Percentiles rank a stretch among this genome's conserved stretches.
These are phyloP conservation scores for Vigna reflexopilosa DNA, from an alignment of 306 rosid species.

Conservation along the genomic window DNA sequence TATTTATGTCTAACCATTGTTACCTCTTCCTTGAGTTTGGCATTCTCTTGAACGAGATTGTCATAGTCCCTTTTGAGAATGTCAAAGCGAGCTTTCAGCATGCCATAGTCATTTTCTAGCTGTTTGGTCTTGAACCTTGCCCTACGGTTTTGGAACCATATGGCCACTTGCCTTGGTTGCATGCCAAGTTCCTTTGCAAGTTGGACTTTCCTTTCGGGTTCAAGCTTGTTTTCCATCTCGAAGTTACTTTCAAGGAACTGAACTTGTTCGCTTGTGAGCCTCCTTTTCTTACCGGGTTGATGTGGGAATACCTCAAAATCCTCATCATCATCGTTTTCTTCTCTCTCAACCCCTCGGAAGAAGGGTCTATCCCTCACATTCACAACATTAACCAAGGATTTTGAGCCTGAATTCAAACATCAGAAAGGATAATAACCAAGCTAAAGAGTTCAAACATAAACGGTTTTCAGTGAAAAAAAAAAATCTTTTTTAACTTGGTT, in stretches of 20 bases:
- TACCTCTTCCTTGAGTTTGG: constrained; percentile 63
- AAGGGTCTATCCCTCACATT: constrained; percentile 48
- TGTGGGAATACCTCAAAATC: constrained; percentile 54
- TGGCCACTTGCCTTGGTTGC: constrained; percentile 86
- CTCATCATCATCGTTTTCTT: constrained; percentile 56
- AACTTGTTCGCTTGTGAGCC: constrained; percentile 69
- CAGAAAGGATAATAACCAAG: not conserved
- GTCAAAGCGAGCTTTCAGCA: constrained; percentile 56
- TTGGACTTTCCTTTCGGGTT: constrained; percentile 70
- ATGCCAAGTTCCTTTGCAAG: constrained; percentile 78
- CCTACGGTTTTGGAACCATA: constrained; percentile 88
- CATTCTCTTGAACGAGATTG: constrained; percentile 55
- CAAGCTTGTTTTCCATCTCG: constrained; percentile 73
- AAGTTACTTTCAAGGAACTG: constrained; percentile 71
- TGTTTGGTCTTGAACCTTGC: constrained; percentile 76
- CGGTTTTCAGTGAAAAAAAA: not conserved
- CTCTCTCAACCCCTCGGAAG: constrained; percentile 48
- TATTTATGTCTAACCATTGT: not conserved
- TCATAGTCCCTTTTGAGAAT: constrained; percentile 61
- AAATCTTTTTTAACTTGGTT: not conserved
- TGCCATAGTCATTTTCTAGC: constrained; percentile 62
- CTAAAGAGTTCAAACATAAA: not conserved
- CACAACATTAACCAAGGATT: constrained; percentile 53
- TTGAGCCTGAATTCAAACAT: constrained; percentile 56
- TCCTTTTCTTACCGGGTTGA: constrained; percentile 71